A percentile compares a stretch with the other conserved stretches of the same genome.
phyloP scores from a whole-genome alignment of 2,329 filamentous ascomycete species.

The Geosmithia putterillii region DNA sequence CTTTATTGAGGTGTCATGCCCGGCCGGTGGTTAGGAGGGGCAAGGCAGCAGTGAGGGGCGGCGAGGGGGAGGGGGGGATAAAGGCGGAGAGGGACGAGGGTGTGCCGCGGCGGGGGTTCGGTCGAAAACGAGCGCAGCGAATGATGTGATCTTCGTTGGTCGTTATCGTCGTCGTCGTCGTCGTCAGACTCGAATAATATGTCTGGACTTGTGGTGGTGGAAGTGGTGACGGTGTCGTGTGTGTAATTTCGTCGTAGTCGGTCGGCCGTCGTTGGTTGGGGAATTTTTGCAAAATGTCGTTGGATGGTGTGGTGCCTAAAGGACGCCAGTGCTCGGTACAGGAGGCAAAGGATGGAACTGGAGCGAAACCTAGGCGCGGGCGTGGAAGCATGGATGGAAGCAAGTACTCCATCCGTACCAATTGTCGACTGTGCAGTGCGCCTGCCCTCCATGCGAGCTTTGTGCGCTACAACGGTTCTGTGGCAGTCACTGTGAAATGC shows the following conservation, averaged over 20 bases:
- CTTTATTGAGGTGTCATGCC: constrained; percentile 3
- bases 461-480: too few species aligned
- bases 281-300: neutral
- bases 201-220: neutral
- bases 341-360: neutral
- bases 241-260: neutral
- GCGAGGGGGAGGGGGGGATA: neutral
- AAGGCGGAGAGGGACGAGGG: neutral
- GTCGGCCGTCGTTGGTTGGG: neutral
- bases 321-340: neutral
- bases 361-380: too few species aligned
- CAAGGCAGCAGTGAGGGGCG: neutral
- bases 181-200: neutral
- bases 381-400: too few species aligned
- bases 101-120: neutral
- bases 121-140: neutral
- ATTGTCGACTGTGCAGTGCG: too few species aligned
- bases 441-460: too few species aligned
- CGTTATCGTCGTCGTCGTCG: neutral
- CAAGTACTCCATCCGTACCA: too few species aligned
- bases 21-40: constrained; percentile 3
- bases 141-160: neutral
- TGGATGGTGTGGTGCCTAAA: neutral
- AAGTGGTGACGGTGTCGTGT: neutral
- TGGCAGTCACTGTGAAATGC: too few species aligned